These are phyloP conservation scores for Poterioochromonas sp. DNA, from an alignment of 352 stramenopile genomes.

Conservation along the genomic window DNA sequence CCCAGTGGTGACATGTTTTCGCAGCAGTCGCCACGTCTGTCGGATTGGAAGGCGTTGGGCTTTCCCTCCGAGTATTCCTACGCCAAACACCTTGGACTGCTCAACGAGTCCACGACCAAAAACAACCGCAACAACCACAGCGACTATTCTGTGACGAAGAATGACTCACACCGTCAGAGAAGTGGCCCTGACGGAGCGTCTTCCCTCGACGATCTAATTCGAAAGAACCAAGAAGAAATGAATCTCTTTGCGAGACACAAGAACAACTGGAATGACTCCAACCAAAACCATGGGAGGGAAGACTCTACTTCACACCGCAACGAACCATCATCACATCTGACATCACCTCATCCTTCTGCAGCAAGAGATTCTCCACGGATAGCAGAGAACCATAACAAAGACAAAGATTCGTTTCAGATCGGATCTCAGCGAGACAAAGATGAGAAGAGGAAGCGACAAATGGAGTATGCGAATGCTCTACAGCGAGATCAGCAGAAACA, in stretches of 20 bases:
- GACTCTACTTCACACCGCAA: neutral
- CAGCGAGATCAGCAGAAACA: neutral
- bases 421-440: neutral
- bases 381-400: neutral
- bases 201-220: too few species aligned
- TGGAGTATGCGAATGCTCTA: neutral
- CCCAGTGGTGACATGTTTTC: neutral
- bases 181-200: too few species aligned
- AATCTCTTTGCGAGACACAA: neutral
- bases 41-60: neutral
- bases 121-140: too few species aligned
- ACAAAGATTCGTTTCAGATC: too few species aligned
- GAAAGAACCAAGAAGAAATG: neutral
- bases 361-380: too few species aligned
- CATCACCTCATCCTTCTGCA: too few species aligned
- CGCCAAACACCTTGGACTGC: neutral
- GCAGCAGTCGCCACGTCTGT: too few species aligned
- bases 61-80: slow-evolving; percentile 13
- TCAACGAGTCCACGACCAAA: too few species aligned
- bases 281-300: too few species aligned
- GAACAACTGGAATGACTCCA: neutral
- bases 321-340: too few species aligned
- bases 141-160: too few species aligned
- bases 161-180: too few species aligned
- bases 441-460: neutral